Percentiles rank a stretch among this genome's conserved stretches.
These are phyloP conservation scores for Scutellaria baicalensis DNA, from an alignment of 257 asterid genomes.

Conservation along the genomic window DNA sequence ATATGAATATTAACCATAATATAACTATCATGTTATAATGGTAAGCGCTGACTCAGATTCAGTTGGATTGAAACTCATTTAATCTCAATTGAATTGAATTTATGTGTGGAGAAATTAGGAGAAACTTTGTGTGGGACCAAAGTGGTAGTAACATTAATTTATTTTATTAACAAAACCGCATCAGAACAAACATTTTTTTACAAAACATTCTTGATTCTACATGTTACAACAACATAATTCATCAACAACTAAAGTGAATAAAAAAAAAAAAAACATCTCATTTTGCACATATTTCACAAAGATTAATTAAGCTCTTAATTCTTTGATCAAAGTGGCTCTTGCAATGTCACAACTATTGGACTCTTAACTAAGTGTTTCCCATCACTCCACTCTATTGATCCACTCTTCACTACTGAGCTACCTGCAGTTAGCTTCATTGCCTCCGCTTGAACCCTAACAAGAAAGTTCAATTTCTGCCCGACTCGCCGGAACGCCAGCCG, in stretches of 20 bases:
- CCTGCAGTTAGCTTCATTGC: slow-evolving; percentile 60
- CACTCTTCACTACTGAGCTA: slow-evolving; percentile 58
- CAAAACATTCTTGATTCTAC: slow-evolving; percentile 19
- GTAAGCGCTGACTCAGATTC: too few relatives aligned
- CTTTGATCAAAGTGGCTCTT: slow-evolving; percentile 50
- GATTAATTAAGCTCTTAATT: neutral
- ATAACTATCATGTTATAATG: too few relatives aligned
- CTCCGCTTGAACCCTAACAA: slow-evolving; percentile 52
- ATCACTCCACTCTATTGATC: slow-evolving; percentile 75
- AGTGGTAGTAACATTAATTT: too few relatives aligned
- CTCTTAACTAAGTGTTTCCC: slow-evolving; percentile 66
- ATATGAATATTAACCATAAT: too few relatives aligned
- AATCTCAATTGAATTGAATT: too few relatives aligned
- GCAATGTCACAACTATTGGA: slow-evolving; percentile 71
- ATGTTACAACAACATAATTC: neutral
- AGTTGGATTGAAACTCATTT: too few relatives aligned
- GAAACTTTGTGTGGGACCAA: too few relatives aligned
- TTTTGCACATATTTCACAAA: slow-evolving; percentile 4
- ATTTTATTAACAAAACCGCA: too few relatives aligned
- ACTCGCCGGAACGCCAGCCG: slow-evolving; percentile 58
- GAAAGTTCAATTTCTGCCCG: slow-evolving; percentile 77
- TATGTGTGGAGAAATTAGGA: too few relatives aligned
- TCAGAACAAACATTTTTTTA: neutral
- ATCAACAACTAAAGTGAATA: neutral
- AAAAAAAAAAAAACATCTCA: too few relatives aligned